Base-by-base conservation (phyloP, 2,329 filamentous ascomycete genomes). In the Teratosphaeria epicoccoides region DNA sequence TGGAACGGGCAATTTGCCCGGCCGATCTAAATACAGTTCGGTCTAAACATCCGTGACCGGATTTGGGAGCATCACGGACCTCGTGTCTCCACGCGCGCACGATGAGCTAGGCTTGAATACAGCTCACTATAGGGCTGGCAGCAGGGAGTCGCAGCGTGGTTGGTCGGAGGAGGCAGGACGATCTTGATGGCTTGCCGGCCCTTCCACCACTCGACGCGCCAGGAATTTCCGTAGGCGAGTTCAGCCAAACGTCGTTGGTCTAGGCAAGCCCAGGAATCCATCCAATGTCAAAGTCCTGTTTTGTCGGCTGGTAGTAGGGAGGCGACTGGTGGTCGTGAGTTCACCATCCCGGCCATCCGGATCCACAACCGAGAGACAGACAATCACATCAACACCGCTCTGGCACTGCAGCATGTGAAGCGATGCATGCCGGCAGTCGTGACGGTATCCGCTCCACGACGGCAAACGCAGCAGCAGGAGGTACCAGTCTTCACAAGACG, bases 1-100 rank as follows among this genome's bases (percentile, higher is more conserved):
- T 49, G 51, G 49, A 52, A 52, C 51, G 17, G 43, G 47, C n/a
- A 52, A 52, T 52, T 49, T 28, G 45, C 49, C 46, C 25, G 33
- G 50, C 20, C 24, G 28, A 44, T 52, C 51, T 52, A 49, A 46
- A 46, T 43, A 22, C 7, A 43, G 51, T 49, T 29, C 47, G 17
- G 25, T 14, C 24, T 12, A 28, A 6, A 17, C 24, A 9, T 2
- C 17, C 12, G 7, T 14, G n/a, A 20, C 46, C 46, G 12, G 20
- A 33, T 48, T 33, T 26, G 46, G 46, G 4, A 17, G 2, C n/a
- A 3, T 24, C 43, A 46, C 43, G 24, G 43, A 46, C 46, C 46
- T 14, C 25, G 11, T 28, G 44, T 46, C 44, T 46, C 44, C 44
- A 46, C 25, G 44, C 44, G 25, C 22, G 25, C n/a, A 9, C 25